Base-by-base conservation (phyloP, 2,329 filamentous ascomycete genomes). In the Westerdykella aurantiaca region DNA sequence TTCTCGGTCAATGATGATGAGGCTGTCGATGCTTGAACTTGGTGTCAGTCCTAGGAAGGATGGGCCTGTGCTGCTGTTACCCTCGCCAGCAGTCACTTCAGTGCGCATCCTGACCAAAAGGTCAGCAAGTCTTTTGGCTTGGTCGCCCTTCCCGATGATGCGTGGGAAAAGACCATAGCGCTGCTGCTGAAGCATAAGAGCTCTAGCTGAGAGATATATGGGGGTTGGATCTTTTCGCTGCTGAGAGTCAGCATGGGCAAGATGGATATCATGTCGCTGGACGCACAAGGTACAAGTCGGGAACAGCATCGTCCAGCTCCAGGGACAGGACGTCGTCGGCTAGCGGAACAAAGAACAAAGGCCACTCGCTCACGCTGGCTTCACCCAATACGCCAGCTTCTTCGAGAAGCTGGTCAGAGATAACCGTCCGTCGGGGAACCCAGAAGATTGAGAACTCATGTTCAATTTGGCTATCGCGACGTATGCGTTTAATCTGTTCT, bases 361-460 rank as follows among this genome's bases (percentile, higher is more conserved):
- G 86, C 44, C 95, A 81, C 66, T 97, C 90, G 45, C 83, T 79
- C 52, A 97, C 85, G 60, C 82, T 96, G 49, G 90, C 85, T 65
- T 98, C 93, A 45, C 93, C 94, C 39, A 96, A 77, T 12, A 98
- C 88, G 21, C 91, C 93, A 33, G 88, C 85, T 62, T 95, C 89
- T 68, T 98, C 93, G 33, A 98, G 76, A 39, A 97, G 79, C 63
- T 89, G 84, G 65, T 97, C 89, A 55, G 88, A 93, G 43, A 97
- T 85, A 43, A 95, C 75, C 4, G 93, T 97, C 49, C 93, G 85
- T 45, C 93, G 82, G 5, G 94, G 91, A 34, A 95, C 86, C 87
- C 93, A 97, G 64, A 96, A 91, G 56, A 98, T 85, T 50, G 90
- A 91, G 64, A 97, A 95, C 58, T 98, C 91, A 78, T 98, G 93